A percentile compares a stretch with the other conserved stretches of the same genome.
phyloP scores from a whole-genome alignment of 2,329 filamentous ascomycete genomes.

The Knufia petricola region DNA sequence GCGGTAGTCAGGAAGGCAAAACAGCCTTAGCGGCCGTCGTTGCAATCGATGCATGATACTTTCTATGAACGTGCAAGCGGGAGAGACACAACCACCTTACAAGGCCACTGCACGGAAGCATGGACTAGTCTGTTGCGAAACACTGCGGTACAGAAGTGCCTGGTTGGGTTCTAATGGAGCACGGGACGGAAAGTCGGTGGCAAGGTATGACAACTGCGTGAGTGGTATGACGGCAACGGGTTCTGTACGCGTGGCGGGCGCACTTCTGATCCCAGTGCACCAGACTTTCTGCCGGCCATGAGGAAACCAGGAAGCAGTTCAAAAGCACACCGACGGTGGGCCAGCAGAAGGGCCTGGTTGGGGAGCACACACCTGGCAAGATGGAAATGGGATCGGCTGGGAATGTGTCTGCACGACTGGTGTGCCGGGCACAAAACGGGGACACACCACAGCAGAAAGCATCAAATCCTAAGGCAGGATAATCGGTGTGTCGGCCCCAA shows the following conservation, averaged over 20 bases:
- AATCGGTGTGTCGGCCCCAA: not conserved
- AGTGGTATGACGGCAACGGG: not conserved
- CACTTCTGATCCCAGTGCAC: not conserved
- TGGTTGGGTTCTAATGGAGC: not conserved
- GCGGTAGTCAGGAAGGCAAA: not conserved
- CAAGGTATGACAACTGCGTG: not conserved
- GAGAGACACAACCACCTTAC: not conserved
- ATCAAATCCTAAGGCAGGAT: not conserved
- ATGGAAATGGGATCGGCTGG: not conserved
- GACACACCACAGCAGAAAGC: not conserved
- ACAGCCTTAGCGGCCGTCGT: not conserved
- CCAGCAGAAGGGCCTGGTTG: not conserved
- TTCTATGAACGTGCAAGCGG: not conserved
- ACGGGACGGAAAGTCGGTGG: not conserved
- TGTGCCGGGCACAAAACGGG: not conserved
- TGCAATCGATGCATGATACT: not conserved
- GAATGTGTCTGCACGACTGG: not conserved
- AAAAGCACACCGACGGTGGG: not conserved
- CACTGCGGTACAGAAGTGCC: not conserved
- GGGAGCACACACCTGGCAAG: not conserved
- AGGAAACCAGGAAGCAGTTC: not conserved
- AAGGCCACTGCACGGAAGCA: too few species aligned
- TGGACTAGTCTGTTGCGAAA: not conserved
- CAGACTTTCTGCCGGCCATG: not conserved
- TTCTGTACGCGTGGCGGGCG: not conserved